Percentiles rank a stretch among this genome's conserved stretches.
Conservation (phyloP, 2,329 filamentous ascomycete genomes). For the Grosmannia clavigera region DNA sequence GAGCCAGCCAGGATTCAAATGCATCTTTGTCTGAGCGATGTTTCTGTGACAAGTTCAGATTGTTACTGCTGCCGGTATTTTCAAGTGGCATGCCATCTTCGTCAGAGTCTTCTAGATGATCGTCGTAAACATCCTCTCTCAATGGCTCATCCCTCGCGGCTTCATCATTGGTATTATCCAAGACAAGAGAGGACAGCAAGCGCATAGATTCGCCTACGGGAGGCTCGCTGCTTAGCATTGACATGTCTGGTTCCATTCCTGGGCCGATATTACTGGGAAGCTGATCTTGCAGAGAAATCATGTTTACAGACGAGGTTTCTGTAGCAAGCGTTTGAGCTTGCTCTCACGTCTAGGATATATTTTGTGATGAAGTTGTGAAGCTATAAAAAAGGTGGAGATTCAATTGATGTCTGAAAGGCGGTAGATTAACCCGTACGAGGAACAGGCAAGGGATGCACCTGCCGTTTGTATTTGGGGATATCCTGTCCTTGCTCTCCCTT, state of each 20-base stretch:
- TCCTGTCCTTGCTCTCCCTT: not conserved
- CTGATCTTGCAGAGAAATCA: not conserved
- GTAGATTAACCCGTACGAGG: no score
- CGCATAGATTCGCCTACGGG: not conserved
- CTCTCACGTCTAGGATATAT: not conserved
- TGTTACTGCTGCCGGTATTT: not conserved
- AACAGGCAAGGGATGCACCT: not conserved
- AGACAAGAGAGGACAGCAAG: not conserved
- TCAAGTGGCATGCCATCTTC: not conserved
- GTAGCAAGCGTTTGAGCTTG: not conserved
- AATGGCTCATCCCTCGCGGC: not conserved
- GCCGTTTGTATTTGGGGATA: not conserved
- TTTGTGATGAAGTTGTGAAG: not conserved
- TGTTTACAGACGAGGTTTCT: not conserved
- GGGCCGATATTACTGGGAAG: not conserved
- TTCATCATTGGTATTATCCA: not conserved
- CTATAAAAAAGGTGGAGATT: not conserved
- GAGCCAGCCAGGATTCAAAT: slow-evolving; percentile 31
- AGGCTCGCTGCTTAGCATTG: not conserved
- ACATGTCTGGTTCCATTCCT: not conserved
- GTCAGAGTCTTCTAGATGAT: not conserved
- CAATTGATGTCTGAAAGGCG: no score
- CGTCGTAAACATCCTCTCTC: not conserved
- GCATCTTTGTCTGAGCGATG: slow-evolving; percentile 36
- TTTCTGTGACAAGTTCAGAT: slow-evolving; percentile 25